phyloP scores from a whole-genome alignment of 768 basidiomycete genomes.

The Lactarius evosmus region DNA sequence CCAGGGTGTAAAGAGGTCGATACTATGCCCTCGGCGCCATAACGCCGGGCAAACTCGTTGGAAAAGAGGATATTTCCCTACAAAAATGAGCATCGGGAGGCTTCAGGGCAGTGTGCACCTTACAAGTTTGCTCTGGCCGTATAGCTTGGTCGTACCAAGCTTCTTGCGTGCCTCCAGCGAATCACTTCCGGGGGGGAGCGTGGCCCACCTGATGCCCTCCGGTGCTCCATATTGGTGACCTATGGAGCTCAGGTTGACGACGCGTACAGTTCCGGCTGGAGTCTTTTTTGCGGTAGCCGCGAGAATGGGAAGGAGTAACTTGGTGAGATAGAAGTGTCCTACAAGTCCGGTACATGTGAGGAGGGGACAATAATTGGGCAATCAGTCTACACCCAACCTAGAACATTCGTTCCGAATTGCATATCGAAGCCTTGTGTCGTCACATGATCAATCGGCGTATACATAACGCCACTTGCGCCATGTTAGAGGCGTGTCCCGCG shows the following conservation, averaged over 20 bases:
- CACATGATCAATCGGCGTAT: conserved; percentile 8
- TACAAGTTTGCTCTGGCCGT: conserved; percentile 23
- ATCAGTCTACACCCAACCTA: conserved; percentile 11
- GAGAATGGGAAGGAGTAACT: conserved; percentile 32
- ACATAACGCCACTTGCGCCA: conserved; percentile 17
- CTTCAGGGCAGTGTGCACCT: neutral
- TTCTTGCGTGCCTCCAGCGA: conserved; percentile 4
- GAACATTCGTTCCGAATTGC: conserved; percentile 28
- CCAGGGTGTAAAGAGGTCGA: conserved; percentile 23
- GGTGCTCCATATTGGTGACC: neutral
- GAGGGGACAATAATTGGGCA: neutral
- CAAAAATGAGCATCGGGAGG: neutral
- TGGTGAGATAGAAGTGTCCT: conserved; percentile 30
- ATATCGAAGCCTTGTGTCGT: conserved; percentile 29
- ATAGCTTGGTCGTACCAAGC: neutral
- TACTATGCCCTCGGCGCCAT: conserved; percentile 30
- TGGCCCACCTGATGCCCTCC: conserved; percentile 11
- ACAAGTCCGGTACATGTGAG: neutral
- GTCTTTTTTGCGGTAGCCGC: conserved; percentile 23
- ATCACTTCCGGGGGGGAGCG: conserved; percentile 4
- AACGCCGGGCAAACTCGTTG: conserved; percentile 31
- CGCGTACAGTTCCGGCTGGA: conserved; percentile 27
- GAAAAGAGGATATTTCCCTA: conserved; percentile 32
- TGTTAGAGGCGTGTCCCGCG: neutral
- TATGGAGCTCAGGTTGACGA: conserved; percentile 29